These are phyloP conservation scores for Fusarium phyllophilum DNA, from an alignment of 2,329 filamentous ascomycete species.

Conservation along the genomic window DNA sequence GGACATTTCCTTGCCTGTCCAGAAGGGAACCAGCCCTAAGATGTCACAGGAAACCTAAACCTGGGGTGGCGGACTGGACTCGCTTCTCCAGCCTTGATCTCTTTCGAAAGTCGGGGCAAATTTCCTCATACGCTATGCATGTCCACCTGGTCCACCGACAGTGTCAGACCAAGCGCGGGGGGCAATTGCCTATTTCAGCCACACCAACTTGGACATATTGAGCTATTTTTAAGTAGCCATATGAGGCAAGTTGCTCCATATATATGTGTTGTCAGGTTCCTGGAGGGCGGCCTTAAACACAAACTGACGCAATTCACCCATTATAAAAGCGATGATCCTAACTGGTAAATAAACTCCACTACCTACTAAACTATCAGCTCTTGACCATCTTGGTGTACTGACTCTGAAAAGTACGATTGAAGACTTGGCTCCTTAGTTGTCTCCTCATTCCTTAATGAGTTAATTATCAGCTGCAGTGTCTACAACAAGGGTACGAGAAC, in stretches of 20 bases:
- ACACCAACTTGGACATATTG: not conserved
- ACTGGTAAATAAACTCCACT: too few species aligned
- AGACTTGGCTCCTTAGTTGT: too few species aligned
- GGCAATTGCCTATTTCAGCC: not conserved
- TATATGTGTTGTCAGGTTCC: accelerated
- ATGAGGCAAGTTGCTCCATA: not conserved
- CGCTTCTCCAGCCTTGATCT: not conserved
- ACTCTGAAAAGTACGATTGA: too few species aligned
- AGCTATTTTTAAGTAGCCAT: not conserved
- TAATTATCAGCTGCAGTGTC: too few species aligned
- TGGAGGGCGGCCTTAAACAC: not conserved
- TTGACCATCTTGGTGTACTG: too few species aligned
- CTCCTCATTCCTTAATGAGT: too few species aligned
- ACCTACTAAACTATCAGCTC: too few species aligned
- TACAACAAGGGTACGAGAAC: too few species aligned
- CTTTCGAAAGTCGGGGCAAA: not conserved
- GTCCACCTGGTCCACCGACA: not conserved
- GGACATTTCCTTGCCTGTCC: not conserved
- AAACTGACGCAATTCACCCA: not conserved
- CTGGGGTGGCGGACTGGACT: not conserved
- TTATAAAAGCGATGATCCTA: too few species aligned
- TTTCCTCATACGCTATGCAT: not conserved
- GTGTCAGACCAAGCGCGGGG: not conserved
- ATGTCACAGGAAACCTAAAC: not conserved
- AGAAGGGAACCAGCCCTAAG: not conserved